Evolutionary conservation across 176 grass and related monocot species (phyloP), one percentile per base, ranked within the genome.

Genomic region (Alopecurus myosuroides): DNA sequence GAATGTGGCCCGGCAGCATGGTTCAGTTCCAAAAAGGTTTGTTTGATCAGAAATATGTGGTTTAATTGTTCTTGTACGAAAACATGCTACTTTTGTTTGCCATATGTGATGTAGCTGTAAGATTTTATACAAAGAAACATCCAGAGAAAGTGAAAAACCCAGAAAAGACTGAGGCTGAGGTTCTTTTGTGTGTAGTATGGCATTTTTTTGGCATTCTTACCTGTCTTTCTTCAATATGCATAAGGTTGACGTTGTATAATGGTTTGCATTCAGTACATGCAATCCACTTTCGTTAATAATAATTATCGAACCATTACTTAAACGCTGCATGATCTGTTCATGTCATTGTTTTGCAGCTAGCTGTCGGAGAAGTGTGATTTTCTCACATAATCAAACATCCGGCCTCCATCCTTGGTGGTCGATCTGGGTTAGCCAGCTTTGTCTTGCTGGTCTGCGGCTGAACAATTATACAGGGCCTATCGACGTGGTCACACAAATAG

Each of bases 331-430:
- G n/a, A 26, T 76, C 61, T 81, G 34, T 79, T 72, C 1, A 49
- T 65, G 8, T 22, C n/a, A n/a, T n/a, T 66, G 11, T 77, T 90
- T 31, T 87, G 74, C 85, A 90, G 89, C 31, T 90, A 79, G 80
- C 89, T 84, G 75, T 87, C 80, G 89, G 89, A 23, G 85, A 87
- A 84, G 85, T 80, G 30, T 84, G 89, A 90, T 49, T 22, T 90
- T 80, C 46, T 28, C 55, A 45, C 1, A 33, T 22, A 26, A 14
- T 60, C 64, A 78, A 13, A 33, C 66, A 49, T 79, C 39, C 9
- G 58, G 28, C 20, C 82, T 34, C 50, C 73, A 60, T 62, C 6
- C 10, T 34, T 71, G 66, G 25, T 19, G 42, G 45, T 73, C 70
- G 7, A 76, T 61, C 41, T 66, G 52, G 33, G 19, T 56, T 86